Evolutionary conservation across 2,329 filamentous ascomycete species (phyloP).

Genomic region (Trichoderma asperellum): DNA sequence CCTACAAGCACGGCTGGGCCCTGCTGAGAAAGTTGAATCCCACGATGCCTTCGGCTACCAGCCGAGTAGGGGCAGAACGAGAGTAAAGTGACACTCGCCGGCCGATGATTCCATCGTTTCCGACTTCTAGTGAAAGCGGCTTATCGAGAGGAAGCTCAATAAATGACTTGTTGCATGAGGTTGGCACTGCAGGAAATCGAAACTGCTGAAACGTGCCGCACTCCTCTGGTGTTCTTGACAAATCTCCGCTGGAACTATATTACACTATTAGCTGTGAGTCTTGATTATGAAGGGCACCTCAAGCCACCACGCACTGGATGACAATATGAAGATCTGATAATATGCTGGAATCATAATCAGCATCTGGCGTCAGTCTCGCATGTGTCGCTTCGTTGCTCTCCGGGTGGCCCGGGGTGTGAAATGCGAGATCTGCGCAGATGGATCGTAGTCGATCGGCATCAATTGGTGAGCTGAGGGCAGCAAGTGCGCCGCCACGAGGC

Average conservation of each 20-base stretch:
- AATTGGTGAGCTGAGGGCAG: slow-evolving; percentile 45
- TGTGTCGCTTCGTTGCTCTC: slow-evolving; percentile 47
- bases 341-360: slow-evolving; percentile 29
- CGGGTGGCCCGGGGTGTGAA: slow-evolving; percentile 49
- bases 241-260: slow-evolving; percentile 47
- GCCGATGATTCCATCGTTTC: slow-evolving; percentile 53
- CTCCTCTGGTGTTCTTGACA: slow-evolving; percentile 46
- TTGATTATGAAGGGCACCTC: neutral
- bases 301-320: slow-evolving; percentile 48
- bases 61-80: slow-evolving; percentile 33
- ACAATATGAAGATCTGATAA: slow-evolving; percentile 43
- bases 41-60: slow-evolving; percentile 55
- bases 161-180: slow-evolving; percentile 29
- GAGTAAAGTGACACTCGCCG: slow-evolving; percentile 50
- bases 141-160: slow-evolving; percentile 44
- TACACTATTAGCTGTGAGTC: neutral
- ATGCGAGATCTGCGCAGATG: slow-evolving; percentile 46
- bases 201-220: slow-evolving; percentile 51
- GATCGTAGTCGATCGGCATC: slow-evolving; percentile 5
- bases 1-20: slow-evolving; percentile 9
- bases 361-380: slow-evolving; percentile 45
- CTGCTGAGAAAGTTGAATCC: slow-evolving; percentile 49
- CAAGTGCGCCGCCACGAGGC: slow-evolving; percentile 52
- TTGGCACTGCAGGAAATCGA: slow-evolving; percentile 34
- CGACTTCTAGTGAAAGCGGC: slow-evolving; percentile 51